Conservation (phyloP, 257 asterid species). For the Salvia rosmarinus region DNA sequence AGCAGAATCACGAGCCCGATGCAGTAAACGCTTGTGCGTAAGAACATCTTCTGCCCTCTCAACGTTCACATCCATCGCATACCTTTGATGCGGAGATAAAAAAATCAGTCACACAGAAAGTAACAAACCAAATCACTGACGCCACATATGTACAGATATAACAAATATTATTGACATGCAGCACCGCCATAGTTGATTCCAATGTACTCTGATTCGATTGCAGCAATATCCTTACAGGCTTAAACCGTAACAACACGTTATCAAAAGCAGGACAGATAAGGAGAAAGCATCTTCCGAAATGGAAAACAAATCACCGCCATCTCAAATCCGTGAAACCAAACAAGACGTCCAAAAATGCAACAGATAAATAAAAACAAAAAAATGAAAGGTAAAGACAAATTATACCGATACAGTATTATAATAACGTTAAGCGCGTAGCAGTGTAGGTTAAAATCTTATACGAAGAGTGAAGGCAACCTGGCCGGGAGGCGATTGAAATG, state of each 20-base stretch:
- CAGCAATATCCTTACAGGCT: not conserved
- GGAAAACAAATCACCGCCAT: conserved; percentile 22
- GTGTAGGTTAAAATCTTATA: not conserved
- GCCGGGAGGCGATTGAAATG: conserved; percentile 94
- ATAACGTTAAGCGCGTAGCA: not conserved
- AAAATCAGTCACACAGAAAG: conserved; percentile 31
- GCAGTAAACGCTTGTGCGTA: conserved; percentile 78
- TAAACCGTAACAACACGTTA: conserved; percentile 13
- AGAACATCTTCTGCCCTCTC: conserved; percentile 98
- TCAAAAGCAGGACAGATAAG: conserved; percentile 3
- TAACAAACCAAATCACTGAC: conserved; percentile 21
- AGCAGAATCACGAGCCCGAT: conserved; percentile 83
- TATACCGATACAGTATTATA: not conserved
- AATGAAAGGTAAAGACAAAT: not conserved
- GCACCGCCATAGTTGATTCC: conserved; percentile 18
- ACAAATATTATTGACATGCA: conserved; percentile 38
- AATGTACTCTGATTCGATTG: conserved; percentile 1
- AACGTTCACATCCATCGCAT: conserved; percentile 93
- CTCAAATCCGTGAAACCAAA: conserved; percentile 19
- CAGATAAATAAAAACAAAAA: not conserved
- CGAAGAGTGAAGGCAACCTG: conserved; percentile 51
- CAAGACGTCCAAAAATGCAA: not conserved
- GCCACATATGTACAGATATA: conserved; percentile 19
- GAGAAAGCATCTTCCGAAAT: not conserved
- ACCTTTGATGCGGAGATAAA: conserved; percentile 55